These are phyloP conservation scores for Eucalyptus cloeziana DNA, from an alignment of 345 rosid genomes.

Conservation along the genomic window DNA sequence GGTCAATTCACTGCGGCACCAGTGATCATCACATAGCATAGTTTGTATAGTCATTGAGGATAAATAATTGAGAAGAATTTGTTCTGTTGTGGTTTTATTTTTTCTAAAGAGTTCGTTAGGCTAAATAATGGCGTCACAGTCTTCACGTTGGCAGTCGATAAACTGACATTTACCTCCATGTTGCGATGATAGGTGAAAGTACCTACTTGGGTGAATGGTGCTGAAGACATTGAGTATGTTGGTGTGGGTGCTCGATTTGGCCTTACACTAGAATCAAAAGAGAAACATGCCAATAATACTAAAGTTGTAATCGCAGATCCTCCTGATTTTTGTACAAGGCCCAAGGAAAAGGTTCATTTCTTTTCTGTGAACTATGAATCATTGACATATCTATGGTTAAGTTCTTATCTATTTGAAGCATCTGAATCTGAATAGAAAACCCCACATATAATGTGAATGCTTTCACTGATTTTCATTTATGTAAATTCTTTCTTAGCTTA, in stretches of 20 bases:
- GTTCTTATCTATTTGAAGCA: not conserved
- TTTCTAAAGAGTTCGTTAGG: not conserved
- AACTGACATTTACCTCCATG: not conserved
- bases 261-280: slow-evolving; percentile 69
- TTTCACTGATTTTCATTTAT: not conserved
- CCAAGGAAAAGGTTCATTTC: slow-evolving; percentile 44
- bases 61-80: not conserved
- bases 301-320: slow-evolving; percentile 64
- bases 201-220: slow-evolving; percentile 54
- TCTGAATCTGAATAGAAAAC: not conserved
- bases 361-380: not conserved
- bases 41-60: not conserved
- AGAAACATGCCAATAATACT: slow-evolving; percentile 58
- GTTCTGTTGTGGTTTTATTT: not conserved
- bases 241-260: slow-evolving; percentile 96
- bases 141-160: not conserved
- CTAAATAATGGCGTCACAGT: not conserved
- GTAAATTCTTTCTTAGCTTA: slow-evolving; percentile 27
- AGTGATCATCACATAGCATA: not conserved
- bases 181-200: slow-evolving; percentile 59
- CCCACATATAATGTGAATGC: not conserved
- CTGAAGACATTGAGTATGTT: slow-evolving; percentile 56
- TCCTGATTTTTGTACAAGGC: slow-evolving; percentile 61
- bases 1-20: not conserved
- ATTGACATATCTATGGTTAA: not conserved